A percentile compares a stretch with the other conserved stretches of the same genome.
These are phyloP conservation scores for Malus hybrid DNA, from an alignment of 331 rosid genomes.

Conservation along the genomic window DNA sequence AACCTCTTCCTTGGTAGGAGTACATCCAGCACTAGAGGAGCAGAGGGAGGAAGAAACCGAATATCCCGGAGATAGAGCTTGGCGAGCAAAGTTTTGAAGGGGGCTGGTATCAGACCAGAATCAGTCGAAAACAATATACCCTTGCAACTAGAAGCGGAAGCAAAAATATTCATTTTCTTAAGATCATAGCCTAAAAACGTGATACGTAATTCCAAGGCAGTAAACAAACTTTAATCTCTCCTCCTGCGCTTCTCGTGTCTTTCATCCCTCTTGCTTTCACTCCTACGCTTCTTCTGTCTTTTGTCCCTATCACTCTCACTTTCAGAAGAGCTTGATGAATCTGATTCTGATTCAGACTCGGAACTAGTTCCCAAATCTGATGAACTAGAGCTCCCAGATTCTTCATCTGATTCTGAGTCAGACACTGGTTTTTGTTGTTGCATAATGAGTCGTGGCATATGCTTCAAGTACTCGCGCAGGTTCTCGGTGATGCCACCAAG, in stretches of 20 bases:
- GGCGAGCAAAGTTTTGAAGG: not conserved
- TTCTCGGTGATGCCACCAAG: constrained; percentile 95
- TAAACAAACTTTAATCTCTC: constrained; percentile 20
- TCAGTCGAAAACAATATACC: not conserved
- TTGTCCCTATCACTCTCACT: constrained; percentile 32
- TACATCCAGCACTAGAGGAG: not conserved
- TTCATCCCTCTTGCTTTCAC: constrained; percentile 27
- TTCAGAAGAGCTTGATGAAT: constrained; percentile 40
- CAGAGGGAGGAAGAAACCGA: not conserved
- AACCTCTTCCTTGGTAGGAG: not conserved
- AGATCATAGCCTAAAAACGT: not conserved
- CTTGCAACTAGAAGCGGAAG: not conserved
- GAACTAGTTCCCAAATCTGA: constrained; percentile 40
- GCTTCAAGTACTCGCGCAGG: constrained; percentile 77
- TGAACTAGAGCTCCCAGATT: constrained; percentile 43
- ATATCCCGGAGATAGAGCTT: not conserved
- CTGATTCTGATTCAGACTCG: constrained; percentile 34
- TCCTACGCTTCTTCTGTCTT: constrained; percentile 30
- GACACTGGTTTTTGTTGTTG: constrained; percentile 64
- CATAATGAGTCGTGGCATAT: constrained; percentile 90
- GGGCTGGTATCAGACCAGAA: not conserved
- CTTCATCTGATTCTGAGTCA: constrained; percentile 30
- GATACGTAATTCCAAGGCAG: not conserved
- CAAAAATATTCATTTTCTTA: not conserved
- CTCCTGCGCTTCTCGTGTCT: constrained; percentile 41